These are phyloP conservation scores for Rhizopogon vinicolor DNA, from an alignment of 768 basidiomycete species.

Conservation along the genomic window DNA sequence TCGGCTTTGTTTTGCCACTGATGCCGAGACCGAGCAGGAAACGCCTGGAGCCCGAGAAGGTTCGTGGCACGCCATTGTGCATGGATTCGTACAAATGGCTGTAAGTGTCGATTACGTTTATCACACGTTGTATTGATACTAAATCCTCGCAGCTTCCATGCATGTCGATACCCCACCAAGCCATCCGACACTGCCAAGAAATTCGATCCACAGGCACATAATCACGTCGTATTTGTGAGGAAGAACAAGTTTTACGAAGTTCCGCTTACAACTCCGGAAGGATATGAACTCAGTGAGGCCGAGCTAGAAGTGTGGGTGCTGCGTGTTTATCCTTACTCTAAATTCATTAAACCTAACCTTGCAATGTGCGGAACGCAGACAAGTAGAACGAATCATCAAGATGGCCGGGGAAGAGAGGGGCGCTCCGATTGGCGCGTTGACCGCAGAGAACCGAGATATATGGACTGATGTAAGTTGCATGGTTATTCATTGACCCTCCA, in stretches of 20 bases:
- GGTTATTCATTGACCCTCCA: neutral
- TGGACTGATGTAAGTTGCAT: constrained; percentile 82
- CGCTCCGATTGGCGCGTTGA: constrained; percentile 74
- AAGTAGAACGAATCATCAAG: constrained; percentile 66
- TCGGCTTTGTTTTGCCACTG: neutral
- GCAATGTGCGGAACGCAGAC: constrained; percentile 29
- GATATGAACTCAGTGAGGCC: constrained; percentile 67
- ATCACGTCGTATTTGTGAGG: constrained; percentile 87
- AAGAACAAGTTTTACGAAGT: constrained; percentile 92
- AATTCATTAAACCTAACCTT: constrained; percentile 4
- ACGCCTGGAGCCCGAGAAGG: constrained; percentile 83
- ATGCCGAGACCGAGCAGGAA: constrained; percentile 36
- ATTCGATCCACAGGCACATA: constrained; percentile 68
- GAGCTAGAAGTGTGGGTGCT: constrained; percentile 69
- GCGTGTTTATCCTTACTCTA: neutral
- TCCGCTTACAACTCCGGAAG: constrained; percentile 56
- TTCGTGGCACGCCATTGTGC: constrained; percentile 71
- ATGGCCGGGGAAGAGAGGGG: constrained; percentile 46
- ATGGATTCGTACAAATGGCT: constrained; percentile 97
- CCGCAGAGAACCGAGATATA: constrained; percentile 81
- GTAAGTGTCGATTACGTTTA: constrained; percentile 33
- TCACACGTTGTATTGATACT: neutral
- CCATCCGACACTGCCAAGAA: constrained; percentile 82
- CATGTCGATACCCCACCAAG: constrained; percentile 81
- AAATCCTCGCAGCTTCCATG: constrained; percentile 66